These are phyloP conservation scores for Senna siamea DNA, from an alignment of 306 rosid species.

Conservation along the genomic window DNA sequence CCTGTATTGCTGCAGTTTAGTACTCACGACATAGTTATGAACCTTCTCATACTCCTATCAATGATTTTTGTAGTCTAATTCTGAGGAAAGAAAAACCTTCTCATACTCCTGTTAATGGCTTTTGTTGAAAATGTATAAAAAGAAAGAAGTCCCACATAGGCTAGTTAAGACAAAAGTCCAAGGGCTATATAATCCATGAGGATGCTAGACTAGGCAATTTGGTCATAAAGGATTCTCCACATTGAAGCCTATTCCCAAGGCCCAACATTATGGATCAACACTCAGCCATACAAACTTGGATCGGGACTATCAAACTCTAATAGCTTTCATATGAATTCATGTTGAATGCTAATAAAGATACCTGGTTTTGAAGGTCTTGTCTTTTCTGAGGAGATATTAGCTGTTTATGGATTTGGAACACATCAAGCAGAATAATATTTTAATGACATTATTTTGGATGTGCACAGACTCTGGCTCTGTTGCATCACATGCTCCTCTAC, in stretches of 20 bases:
- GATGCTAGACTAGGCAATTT: too few species aligned
- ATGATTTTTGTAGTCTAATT: not conserved
- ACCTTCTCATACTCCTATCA: slow-evolving; percentile 1
- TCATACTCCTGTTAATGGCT: slow-evolving; percentile 1
- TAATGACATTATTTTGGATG: slow-evolving; percentile 25
- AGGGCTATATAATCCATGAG: too few species aligned
- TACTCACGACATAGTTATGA: slow-evolving; percentile 6
- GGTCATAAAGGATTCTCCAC: too few species aligned
- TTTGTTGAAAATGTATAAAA: too few species aligned
- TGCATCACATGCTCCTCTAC: slow-evolving; percentile 52
- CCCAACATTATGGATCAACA: too few species aligned
- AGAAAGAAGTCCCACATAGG: too few species aligned
- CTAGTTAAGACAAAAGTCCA: too few species aligned
- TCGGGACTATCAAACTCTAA: too few species aligned
- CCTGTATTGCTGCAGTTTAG: slow-evolving; percentile 20
- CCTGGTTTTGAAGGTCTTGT: slow-evolving; percentile 6
- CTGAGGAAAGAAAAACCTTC: not conserved
- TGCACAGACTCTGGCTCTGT: slow-evolving; percentile 61
- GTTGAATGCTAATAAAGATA: slow-evolving; percentile 12
- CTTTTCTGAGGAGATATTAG: slow-evolving; percentile 13
- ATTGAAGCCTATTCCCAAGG: too few species aligned
- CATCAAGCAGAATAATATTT: slow-evolving; percentile 14
- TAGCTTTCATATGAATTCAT: slow-evolving; percentile 15
- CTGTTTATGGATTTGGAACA: not conserved
- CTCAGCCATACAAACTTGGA: too few species aligned